phyloP scores from a whole-genome alignment of 202 grass and related monocot species.

The Dendrocalamus latiflorus region DNA sequence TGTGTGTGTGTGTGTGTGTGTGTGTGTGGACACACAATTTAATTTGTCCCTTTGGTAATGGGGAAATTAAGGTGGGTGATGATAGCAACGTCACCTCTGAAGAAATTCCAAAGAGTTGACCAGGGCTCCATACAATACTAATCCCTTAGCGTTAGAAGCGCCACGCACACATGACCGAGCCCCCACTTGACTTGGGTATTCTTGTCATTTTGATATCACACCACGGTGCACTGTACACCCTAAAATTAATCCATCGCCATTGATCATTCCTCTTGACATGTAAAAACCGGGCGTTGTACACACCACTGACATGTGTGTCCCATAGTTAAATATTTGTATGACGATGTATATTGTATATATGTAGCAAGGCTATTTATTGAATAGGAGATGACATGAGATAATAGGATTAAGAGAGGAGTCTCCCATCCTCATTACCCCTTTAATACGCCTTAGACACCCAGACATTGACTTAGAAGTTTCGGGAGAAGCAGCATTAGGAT shows the following conservation, averaged over 20 bases:
- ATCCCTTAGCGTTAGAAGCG: constrained; percentile 60
- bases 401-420: constrained; percentile 38
- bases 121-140: constrained; percentile 44
- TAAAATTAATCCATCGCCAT: constrained; percentile 23
- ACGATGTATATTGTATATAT: not conserved
- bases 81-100: constrained; percentile 39
- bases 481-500: constrained; percentile 38
- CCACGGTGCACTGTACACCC: constrained; percentile 26
- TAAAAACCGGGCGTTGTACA: not conserved
- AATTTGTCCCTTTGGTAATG: not conserved
- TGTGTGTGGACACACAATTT: too few relatives aligned
- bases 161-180: constrained; percentile 68
- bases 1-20: too few relatives aligned
- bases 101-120: constrained; percentile 74
- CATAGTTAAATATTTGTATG: not conserved
- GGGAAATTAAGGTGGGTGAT: constrained; percentile 38
- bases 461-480: constrained; percentile 55
- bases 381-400: constrained; percentile 40
- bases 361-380: constrained; percentile 1
- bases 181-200: constrained; percentile 74
- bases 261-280: constrained; percentile 5
- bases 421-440: constrained; percentile 33
- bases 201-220: constrained; percentile 70
- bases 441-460: constrained; percentile 43
- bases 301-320: constrained; percentile 29